Conservation (phyloP, 345 rosid species). For the Pistacia atlantica region DNA sequence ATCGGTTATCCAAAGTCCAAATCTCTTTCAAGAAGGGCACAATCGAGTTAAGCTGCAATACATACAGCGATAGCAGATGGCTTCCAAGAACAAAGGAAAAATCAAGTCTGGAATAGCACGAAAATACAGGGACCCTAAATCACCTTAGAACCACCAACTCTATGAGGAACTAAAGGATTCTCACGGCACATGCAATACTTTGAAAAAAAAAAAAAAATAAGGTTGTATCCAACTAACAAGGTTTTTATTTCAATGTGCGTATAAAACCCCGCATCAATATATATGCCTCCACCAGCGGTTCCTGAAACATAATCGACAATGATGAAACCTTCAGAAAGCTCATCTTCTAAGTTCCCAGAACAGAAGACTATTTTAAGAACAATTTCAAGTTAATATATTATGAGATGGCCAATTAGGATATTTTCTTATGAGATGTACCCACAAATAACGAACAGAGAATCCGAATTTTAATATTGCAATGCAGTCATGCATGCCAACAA, state of each 20-base stretch:
- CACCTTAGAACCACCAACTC: constrained; percentile 46
- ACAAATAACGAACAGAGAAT: too few species aligned
- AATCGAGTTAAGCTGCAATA: background rate
- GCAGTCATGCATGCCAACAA: background rate
- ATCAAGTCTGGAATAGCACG: background rate
- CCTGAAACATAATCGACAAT: constrained; percentile 32
- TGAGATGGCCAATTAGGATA: too few species aligned
- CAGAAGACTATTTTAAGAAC: background rate
- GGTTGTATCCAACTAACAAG: constrained; percentile 25
- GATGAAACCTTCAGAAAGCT: too few species aligned
- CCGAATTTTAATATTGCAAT: background rate
- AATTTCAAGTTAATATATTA: background rate
- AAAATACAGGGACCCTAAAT: constrained; percentile 35
- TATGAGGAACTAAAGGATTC: constrained; percentile 51
- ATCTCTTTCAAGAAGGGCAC: constrained; percentile 16
- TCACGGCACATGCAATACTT: constrained; percentile 23
- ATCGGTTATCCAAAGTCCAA: background rate
- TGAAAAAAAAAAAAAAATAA: background rate
- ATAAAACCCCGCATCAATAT: constrained; percentile 19
- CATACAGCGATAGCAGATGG: background rate
- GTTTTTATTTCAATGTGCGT: constrained; percentile 23
- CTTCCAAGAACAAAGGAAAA: background rate
- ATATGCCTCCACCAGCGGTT: constrained; percentile 28
- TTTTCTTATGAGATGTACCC: too few species aligned
- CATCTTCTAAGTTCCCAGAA: background rate